These are phyloP conservation scores for Ophiognomonia clavigignenti-juglandacearum DNA, from an alignment of 2,329 filamentous ascomycete species.

Conservation along the genomic window DNA sequence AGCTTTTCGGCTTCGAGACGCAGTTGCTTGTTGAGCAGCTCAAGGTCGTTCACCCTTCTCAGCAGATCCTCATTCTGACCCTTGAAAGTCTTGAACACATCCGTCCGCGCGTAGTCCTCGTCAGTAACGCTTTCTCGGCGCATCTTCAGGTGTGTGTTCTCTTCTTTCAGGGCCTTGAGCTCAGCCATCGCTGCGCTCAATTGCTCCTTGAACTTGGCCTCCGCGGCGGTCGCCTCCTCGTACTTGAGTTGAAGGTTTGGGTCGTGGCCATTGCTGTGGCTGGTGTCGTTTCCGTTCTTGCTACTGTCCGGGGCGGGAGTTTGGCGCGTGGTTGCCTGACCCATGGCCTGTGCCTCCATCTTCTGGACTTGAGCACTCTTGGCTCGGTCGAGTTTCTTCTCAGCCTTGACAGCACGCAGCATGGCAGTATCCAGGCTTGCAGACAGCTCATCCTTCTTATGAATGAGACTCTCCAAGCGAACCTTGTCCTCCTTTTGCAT, in stretches of 20 bases:
- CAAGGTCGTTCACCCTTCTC: slow-evolving; percentile 84
- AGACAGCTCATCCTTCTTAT: slow-evolving; percentile 79
- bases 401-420: slow-evolving; percentile 87
- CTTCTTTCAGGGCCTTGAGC: slow-evolving; percentile 67
- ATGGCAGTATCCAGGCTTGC: slow-evolving; percentile 86
- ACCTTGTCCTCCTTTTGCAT: slow-evolving; percentile 76
- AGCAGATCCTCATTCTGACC: slow-evolving; percentile 89
- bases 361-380: slow-evolving; percentile 89
- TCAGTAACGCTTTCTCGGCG: slow-evolving; percentile 72
- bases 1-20: slow-evolving; percentile 81
- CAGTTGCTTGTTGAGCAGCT: slow-evolving; percentile 80
- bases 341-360: slow-evolving; percentile 81
- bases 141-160: slow-evolving; percentile 68
- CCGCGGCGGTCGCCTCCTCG: slow-evolving; percentile 70
- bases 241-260: slow-evolving; percentile 71
- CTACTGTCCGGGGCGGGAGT: slow-evolving; percentile 49
- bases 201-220: slow-evolving; percentile 83
- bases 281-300: slow-evolving; percentile 40
- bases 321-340: slow-evolving; percentile 52
- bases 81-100: slow-evolving; percentile 89
- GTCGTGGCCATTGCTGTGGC: slow-evolving; percentile 49
- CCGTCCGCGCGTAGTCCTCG: slow-evolving; percentile 89
- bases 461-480: slow-evolving; percentile 68
- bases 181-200: slow-evolving; percentile 74
- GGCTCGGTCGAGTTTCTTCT: slow-evolving; percentile 86